These are phyloP conservation scores for Boletus tylopilopsis DNA, from an alignment of 768 basidiomycete species.

Conservation along the genomic window DNA sequence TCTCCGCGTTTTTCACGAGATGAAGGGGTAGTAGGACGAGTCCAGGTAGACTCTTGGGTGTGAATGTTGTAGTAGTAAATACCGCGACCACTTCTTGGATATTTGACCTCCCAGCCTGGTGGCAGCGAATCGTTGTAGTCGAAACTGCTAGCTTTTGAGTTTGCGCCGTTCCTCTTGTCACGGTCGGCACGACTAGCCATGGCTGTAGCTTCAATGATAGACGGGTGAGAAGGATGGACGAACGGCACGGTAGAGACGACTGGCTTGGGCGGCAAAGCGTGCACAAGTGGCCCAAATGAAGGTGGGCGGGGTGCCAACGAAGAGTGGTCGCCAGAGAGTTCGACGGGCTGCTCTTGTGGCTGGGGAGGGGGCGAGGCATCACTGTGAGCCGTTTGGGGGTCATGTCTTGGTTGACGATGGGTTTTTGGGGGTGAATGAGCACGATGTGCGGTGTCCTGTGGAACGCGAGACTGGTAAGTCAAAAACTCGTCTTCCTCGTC, in stretches of 20 bases:
- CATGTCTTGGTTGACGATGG: conserved; percentile 12
- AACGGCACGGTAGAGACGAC: conserved; percentile 47
- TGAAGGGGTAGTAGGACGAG: conserved; percentile 39
- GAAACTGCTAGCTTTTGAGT: conserved; percentile 18
- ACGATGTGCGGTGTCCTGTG: conserved; percentile 23
- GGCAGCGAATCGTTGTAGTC: conserved; percentile 42
- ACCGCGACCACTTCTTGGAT: conserved; percentile 45
- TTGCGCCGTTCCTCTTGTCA: conserved; percentile 40
- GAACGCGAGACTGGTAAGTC: conserved; percentile 38
- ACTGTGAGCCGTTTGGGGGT: conserved; percentile 3
- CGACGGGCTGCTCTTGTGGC: conserved; percentile 5
- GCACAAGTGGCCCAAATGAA: conserved; percentile 45
- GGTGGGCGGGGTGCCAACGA: conserved; percentile 22
- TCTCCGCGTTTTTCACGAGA: conserved; percentile 24
- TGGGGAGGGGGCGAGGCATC: conserved; percentile 4
- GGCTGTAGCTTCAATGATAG: conserved; percentile 57
- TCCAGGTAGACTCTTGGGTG: conserved; percentile 59
- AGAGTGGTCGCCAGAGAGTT: conserved; percentile 18
- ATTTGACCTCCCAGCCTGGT: conserved; percentile 57
- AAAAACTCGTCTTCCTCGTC: conserved; percentile 65
- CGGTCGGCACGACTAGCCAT: conserved; percentile 49
- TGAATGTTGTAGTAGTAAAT: conserved; percentile 57
- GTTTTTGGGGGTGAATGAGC: conserved; percentile 18
- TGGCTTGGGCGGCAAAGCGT: conserved; percentile 69
- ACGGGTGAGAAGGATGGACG: conserved; percentile 53